These are phyloP conservation scores for Aspergillus alliaceus DNA, from an alignment of 2,329 filamentous ascomycete species.

Conservation along the genomic window DNA sequence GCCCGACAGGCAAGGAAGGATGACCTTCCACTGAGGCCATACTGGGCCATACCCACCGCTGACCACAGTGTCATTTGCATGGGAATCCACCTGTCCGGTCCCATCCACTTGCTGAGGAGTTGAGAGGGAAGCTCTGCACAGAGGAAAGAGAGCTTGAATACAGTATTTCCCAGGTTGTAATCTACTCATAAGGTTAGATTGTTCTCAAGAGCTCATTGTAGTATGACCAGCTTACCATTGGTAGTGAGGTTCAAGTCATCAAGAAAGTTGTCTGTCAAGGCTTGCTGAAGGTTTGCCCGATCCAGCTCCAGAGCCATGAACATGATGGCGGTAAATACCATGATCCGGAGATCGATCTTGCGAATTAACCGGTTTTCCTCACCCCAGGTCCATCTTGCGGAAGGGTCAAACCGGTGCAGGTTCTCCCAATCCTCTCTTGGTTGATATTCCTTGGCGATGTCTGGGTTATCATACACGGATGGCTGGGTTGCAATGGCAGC, in stretches of 20 bases:
- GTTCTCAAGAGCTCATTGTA: too few species aligned
- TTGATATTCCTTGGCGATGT: slow-evolving; percentile 35
- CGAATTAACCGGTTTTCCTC: slow-evolving; percentile 8
- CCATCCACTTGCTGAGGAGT: slow-evolving; percentile 54
- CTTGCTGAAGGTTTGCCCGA: slow-evolving; percentile 58
- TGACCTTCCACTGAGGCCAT: not conserved
- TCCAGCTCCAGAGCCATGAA: slow-evolving; percentile 52
- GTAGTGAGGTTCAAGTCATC: slow-evolving; percentile 32
- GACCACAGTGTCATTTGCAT: not conserved
- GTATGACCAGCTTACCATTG: too few species aligned
- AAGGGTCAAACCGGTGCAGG: slow-evolving; percentile 13
- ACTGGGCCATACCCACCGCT: not conserved
- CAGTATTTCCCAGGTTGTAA: slow-evolving; percentile 53
- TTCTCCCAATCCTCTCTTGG: slow-evolving; percentile 30
- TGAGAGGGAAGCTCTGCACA: slow-evolving; percentile 58
- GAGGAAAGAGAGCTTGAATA: slow-evolving; percentile 56
- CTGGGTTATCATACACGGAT: slow-evolving; percentile 48
- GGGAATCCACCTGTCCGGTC: not conserved
- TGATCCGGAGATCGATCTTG: slow-evolving; percentile 13
- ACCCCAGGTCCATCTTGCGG: slow-evolving; percentile 11
- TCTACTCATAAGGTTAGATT: slow-evolving; percentile 43
- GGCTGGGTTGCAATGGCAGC: slow-evolving; percentile 37
- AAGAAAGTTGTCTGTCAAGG: slow-evolving; percentile 52
- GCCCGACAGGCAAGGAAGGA: not conserved
- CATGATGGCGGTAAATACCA: slow-evolving; percentile 13